Base-by-base conservation (phyloP, 805 yeast species). In the Metschnikowia henanensis region DNA sequence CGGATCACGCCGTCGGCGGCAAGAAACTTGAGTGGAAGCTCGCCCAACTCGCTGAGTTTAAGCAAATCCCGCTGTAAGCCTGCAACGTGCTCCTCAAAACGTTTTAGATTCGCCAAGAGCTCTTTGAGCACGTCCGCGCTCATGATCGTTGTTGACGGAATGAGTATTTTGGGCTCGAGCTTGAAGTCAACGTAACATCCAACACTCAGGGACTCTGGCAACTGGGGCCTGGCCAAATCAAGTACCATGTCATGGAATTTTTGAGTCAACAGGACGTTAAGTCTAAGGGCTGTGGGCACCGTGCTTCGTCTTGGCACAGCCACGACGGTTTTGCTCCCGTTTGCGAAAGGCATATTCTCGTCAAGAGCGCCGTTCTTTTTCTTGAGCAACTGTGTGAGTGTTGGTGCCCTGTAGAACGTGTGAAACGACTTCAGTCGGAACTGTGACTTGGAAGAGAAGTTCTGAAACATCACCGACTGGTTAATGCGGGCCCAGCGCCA, bases 41-140 rank as follows among this genome's bases (percentile, higher is more conserved):
- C 80, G 2, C 94, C 94, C 44, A 83, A 77, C 23, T 80, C 77
- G 46, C 80, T 68, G 30, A 80, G 68, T 34, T 59, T 57, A 31
- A 64, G 53, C 37, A 80, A 64, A 48, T 75, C 76, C 18, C 65
- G 58, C 49, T 70, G 62, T 25, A 81, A 63, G 29, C 68, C 72
- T 16, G 66, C 69, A 26, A 77, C 56, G 45, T 72, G 68, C 18
- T 58, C 51, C 49, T 75, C 72, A 44, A 77, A 62, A 32, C 45
- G 50, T 35, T 47, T 36, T 40, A 54, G 43, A 39, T 47, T 51
- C 34, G 33, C 39, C 31, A 49, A 37, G 23, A 54, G 43, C 40
- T 52, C 60, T 54, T 41, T 57, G 39, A 68, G 48, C 9, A 65
- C 53, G 25, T 65, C 70, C 15, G 58, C 60, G 34, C 54, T 58